Percentiles rank a stretch among this genome's conserved stretches.
phyloP scores from a whole-genome alignment of 1,139 yeast genomes.

The Chernovozyma sophiae-reginae region DNA sequence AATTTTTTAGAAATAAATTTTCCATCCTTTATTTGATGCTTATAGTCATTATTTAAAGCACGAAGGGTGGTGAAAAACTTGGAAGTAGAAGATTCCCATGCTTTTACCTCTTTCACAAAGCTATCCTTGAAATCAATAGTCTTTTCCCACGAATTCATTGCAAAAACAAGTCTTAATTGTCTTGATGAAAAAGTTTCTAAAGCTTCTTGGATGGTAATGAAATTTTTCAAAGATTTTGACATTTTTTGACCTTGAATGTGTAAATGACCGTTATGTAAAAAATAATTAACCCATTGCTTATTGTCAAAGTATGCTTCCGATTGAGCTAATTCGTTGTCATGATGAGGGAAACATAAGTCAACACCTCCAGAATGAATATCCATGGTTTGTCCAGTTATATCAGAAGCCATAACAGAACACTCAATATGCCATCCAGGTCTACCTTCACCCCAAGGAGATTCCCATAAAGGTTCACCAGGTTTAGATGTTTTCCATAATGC shows the following conservation, averaged over 20 bases:
- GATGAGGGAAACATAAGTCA: conserved; percentile 98
- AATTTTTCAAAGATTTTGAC: conserved; percentile 93
- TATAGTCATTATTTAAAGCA: conserved; percentile 65
- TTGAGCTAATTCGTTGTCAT: conserved; percentile 96
- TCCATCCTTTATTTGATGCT: conserved; percentile 44
- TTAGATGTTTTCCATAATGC: conserved; percentile 97
- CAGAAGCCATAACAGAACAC: conserved; percentile 98
- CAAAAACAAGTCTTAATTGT: conserved; percentile 86
- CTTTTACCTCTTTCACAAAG: conserved; percentile 68
- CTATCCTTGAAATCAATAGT: conserved; percentile 89
- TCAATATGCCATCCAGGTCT: conserved; percentile 99
- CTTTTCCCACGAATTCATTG: conserved; percentile 87
- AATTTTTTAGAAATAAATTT: conserved; percentile 54
- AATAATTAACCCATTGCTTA: conserved; percentile 94
- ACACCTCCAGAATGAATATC: conserved; percentile 98
- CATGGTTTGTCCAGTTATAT: conserved; percentile 73
- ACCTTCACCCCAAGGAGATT: conserved; percentile 94
- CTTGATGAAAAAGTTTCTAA: conserved; percentile 65
- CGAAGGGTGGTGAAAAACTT: conserved; percentile 83
- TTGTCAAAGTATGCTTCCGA: conserved; percentile 89
- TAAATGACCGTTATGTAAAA: conserved; percentile 93
- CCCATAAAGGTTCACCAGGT: conserved; percentile 97
- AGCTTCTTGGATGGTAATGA: conserved; percentile 92
- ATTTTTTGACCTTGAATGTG: conserved; percentile 98
- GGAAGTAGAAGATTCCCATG: conserved; percentile 67